phyloP scores from a whole-genome alignment of 768 basidiomycete species.

The Rossbeevera mucosa region DNA sequence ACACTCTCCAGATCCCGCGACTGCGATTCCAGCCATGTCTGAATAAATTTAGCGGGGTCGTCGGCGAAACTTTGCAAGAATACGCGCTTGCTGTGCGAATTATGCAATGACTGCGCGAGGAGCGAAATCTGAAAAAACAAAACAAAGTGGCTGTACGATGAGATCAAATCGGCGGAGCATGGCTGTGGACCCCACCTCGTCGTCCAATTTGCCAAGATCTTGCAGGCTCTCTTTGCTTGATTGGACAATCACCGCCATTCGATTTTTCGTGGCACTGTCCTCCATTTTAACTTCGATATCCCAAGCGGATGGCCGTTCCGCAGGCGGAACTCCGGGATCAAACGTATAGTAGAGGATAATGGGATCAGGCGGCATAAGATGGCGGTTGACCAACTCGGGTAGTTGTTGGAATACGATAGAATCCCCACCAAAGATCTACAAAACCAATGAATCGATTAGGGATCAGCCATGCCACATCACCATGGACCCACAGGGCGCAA shows the following conservation, averaged over 20 bases:
- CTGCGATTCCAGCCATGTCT: slow-evolving; percentile 89
- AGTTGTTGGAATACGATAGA: slow-evolving; percentile 71
- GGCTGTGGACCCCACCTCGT: slow-evolving; percentile 57
- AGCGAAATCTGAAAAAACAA: slow-evolving; percentile 60
- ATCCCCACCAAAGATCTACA: slow-evolving; percentile 69
- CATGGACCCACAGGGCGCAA: slow-evolving; percentile 52
- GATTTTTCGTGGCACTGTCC: slow-evolving; percentile 65
- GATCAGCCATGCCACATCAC: background rate
- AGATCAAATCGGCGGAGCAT: slow-evolving; percentile 12
- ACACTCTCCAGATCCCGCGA: slow-evolving; percentile 86
- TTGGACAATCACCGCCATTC: slow-evolving; percentile 68
- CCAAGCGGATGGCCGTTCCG: slow-evolving; percentile 73
- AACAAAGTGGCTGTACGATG: slow-evolving; percentile 8
- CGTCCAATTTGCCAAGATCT: slow-evolving; percentile 71
- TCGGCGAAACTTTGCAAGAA: slow-evolving; percentile 81
- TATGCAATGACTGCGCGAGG: slow-evolving; percentile 79
- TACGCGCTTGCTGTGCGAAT: slow-evolving; percentile 79
- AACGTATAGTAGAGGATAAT: slow-evolving; percentile 73
- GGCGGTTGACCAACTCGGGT: slow-evolving; percentile 82
- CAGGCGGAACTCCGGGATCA: slow-evolving; percentile 55
- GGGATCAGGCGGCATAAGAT: slow-evolving; percentile 72
- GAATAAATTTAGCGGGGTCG: slow-evolving; percentile 76
- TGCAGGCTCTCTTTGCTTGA: slow-evolving; percentile 67
- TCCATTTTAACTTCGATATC: slow-evolving; percentile 89
- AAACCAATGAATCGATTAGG: background rate